These are phyloP conservation scores for Cyberlindnera maritima DNA, from an alignment of 805 yeast species.

Conservation along the genomic window DNA sequence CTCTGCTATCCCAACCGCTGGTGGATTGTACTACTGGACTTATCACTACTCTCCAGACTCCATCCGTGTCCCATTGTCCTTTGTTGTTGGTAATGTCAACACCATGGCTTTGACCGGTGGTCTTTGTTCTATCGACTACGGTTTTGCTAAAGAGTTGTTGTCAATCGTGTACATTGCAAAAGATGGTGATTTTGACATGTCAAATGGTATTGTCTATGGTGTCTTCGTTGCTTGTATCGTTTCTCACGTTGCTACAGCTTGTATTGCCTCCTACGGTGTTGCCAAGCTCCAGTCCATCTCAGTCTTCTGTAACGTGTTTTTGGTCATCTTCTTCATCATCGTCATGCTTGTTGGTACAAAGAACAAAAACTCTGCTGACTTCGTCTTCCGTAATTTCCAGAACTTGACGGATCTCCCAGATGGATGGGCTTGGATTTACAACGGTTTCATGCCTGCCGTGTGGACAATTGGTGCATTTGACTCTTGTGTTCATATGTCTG, in stretches of 20 bases:
- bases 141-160: slow-evolving; percentile 58
- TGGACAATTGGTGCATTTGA: slow-evolving; percentile 79
- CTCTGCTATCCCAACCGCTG: slow-evolving; percentile 70
- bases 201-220: slow-evolving; percentile 52
- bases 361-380: slow-evolving; percentile 41
- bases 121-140: slow-evolving; percentile 65
- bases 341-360: slow-evolving; percentile 62
- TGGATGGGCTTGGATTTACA: slow-evolving; percentile 52
- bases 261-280: slow-evolving; percentile 53
- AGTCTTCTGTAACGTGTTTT: slow-evolving; percentile 46
- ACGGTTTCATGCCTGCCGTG: slow-evolving; percentile 59
- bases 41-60: slow-evolving; percentile 60
- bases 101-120: slow-evolving; percentile 66
- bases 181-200: slow-evolving; percentile 56
- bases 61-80: slow-evolving; percentile 51
- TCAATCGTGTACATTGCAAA: slow-evolving; percentile 54
- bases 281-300: slow-evolving; percentile 57
- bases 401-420: slow-evolving; percentile 50
- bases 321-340: slow-evolving; percentile 54
- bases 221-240: slow-evolving; percentile 57
- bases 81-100: slow-evolving; percentile 64
- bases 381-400: slow-evolving; percentile 50
- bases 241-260: slow-evolving; percentile 46
- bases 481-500: slow-evolving; percentile 69
- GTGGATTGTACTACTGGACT: slow-evolving; percentile 72